Conservation (phyloP, 2,329 filamentous ascomycete genomes). For the Aspergillus sp. region DNA sequence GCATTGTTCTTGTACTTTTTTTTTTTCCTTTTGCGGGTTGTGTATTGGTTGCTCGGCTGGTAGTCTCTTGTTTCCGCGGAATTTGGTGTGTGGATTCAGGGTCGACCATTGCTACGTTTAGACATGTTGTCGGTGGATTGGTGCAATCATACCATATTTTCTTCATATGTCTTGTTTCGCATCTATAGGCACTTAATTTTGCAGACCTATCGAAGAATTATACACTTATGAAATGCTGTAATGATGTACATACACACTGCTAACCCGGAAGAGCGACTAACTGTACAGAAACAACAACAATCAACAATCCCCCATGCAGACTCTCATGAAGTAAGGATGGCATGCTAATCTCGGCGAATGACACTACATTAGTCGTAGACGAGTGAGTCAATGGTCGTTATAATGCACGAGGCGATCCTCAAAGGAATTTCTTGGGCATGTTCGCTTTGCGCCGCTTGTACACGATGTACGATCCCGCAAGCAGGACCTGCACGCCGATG, state of each 20-base stretch:
- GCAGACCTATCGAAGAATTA: background rate
- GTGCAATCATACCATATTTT: too few species aligned
- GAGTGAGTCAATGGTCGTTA: too few species aligned
- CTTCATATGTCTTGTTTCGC: too few species aligned
- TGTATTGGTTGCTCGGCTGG: too few species aligned
- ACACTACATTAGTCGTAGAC: background rate
- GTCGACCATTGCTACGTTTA: background rate
- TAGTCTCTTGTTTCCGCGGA: too few species aligned
- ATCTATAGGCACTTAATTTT: too few species aligned
- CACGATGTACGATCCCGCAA: conserved; percentile 66
- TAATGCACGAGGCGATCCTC: conserved; percentile 17
- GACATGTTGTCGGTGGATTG: too few species aligned
- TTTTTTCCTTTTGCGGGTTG: too few species aligned
- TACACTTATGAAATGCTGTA: background rate
- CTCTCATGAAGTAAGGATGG: background rate
- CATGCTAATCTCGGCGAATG: background rate
- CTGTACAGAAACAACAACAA: background rate
- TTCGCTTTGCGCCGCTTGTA: conserved; percentile 77
- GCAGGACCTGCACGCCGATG: conserved; percentile 69
- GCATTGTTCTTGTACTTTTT: conserved; percentile 1
- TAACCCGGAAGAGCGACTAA: background rate
- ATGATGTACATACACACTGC: background rate
- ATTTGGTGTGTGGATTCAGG: background rate
- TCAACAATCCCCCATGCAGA: background rate
- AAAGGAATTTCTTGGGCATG: conserved; percentile 91